phyloP scores from a whole-genome alignment of 139 green algal species.

The Picochlorum sp. region DNA sequence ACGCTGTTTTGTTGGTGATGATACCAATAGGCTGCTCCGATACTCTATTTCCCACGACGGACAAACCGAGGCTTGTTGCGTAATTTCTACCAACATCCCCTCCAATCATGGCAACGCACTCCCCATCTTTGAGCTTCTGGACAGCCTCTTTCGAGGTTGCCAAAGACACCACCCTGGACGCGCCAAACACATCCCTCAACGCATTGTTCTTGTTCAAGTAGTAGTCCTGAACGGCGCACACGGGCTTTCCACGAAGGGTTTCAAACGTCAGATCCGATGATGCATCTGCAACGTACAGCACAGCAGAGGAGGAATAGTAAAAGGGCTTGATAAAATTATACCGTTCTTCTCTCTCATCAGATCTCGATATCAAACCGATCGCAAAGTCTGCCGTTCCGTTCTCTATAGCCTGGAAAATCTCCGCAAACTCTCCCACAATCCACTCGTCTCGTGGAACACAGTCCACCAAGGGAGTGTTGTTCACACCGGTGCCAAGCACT shows the following conservation, averaged over 20 bases:
- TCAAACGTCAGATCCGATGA: conserved; percentile 7
- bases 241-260: background rate
- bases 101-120: background rate
- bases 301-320: conserved; percentile 1
- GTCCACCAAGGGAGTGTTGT: conserved; percentile 4
- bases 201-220: conserved; percentile 3
- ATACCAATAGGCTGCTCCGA: conserved; percentile 3
- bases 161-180: background rate
- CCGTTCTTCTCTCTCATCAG: background rate
- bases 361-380: conserved; percentile 5
- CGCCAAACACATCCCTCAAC: background rate
- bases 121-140: background rate
- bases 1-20: background rate
- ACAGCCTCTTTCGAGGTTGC: background rate
- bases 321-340: conserved; percentile 3
- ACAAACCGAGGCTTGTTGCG: background rate
- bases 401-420: conserved; percentile 4
- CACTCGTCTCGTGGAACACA: conserved; percentile 3
- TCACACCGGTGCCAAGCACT: background rate
- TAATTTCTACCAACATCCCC: background rate
- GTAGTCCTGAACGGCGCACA: background rate
- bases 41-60: background rate
- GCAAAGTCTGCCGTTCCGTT: conserved; percentile 7
- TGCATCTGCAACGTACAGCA: background rate
- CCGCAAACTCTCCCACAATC: conserved; percentile 1